Evolutionary conservation across 176 grass and related monocot genomes (phyloP).

Genomic region (Oryza rufipogon): DNA sequence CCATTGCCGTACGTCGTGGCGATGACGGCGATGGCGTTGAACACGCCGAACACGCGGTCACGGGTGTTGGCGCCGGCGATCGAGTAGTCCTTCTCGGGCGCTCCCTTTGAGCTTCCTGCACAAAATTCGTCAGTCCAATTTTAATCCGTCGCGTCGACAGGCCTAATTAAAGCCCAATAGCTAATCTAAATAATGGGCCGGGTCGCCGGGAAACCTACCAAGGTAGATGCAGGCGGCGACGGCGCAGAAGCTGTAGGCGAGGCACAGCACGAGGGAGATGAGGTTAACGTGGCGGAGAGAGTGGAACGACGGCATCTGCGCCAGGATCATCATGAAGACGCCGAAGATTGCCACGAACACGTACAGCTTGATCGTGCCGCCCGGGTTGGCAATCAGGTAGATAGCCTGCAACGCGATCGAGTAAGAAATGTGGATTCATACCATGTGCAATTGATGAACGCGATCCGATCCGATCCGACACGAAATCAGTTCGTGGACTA

Average conservation of each 20-base stretch:
- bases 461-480: neutral
- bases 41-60: constrained; percentile 64
- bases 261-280: constrained; percentile 66
- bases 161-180: neutral
- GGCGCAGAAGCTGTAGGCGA: constrained; percentile 79
- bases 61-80: constrained; percentile 41
- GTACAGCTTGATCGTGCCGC: constrained; percentile 75
- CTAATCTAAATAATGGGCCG: neutral
- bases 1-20: constrained; percentile 91
- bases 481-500: neutral
- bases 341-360: constrained; percentile 87
- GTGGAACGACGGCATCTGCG: constrained; percentile 91
- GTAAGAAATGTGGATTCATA: neutral
- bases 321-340: constrained; percentile 61
- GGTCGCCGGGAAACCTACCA: constrained; percentile 43
- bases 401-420: constrained; percentile 57
- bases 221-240: constrained; percentile 81
- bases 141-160: neutral
- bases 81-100: constrained; percentile 67
- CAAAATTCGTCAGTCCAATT: neutral
- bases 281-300: constrained; percentile 88
- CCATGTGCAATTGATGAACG: neutral
- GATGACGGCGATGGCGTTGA: constrained; percentile 82
- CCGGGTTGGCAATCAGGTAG: constrained; percentile 67
- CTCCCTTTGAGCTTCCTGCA: constrained; percentile 53